Base-by-base conservation (phyloP, 176 grass and related monocot genomes). In the Zizania latifolia region DNA sequence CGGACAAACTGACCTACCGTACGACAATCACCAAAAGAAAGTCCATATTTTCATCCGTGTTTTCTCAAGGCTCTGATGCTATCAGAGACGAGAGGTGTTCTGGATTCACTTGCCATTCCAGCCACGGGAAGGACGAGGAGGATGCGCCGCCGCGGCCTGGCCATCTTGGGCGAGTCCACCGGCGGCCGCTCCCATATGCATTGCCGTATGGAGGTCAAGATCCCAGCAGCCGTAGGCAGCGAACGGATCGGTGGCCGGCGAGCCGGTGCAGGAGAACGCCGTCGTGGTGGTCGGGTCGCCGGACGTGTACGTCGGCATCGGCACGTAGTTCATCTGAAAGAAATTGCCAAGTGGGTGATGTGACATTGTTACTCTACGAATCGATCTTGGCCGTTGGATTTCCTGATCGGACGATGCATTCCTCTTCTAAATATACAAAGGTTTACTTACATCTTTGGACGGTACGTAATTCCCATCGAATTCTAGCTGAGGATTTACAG, bases 361-460 rank as follows among this genome's bases (percentile, higher is more conserved):
- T 43, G 40, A 40, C 10, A 40, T 40, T 40, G 38, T 4, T 40
- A n/a, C n/a, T n/a, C n/a, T n/a, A n/a, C n/a, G n/a, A n/a, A n/a
- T n/a, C n/a, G 35, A 34, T 27, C 26, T 24, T 3, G 19, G 8
- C 3, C 0, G 24, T 29, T 5, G 8, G 14, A 51, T 21, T 22
- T 64, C 31, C 14, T 9, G 11, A 43, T 43, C 75, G 50, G 57
- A 56, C 38, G 0, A 40, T 40, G 2, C 5, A 1, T 40, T 40
- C 45, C 7, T 45, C 3, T 45, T 4, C 1, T 17, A 3, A 19
- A 6, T 17, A 1, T 19, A 4, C 5, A 51, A 19, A 21, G n/a
- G 48, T n/a, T 23, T 68, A 63, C 84, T 84, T 34, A 90, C 89
- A 16, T 87, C 81, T 63, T 83, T 76, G 8, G 77, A 26, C 2